phyloP scores from a whole-genome alignment of 2,329 filamentous ascomycete species.

The Trichoderma gracile region DNA sequence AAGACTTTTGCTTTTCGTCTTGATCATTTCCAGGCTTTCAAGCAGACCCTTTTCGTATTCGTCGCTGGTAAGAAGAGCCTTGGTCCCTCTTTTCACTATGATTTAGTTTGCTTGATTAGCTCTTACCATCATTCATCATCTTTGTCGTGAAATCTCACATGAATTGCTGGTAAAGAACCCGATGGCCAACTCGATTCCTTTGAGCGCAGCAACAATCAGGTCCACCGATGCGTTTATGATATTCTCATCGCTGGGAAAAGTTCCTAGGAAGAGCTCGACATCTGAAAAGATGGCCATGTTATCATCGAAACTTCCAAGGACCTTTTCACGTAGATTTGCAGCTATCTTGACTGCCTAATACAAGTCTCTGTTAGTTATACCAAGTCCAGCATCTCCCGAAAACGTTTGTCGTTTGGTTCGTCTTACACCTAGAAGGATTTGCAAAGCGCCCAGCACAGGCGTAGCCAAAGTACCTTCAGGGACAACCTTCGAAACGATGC shows the following conservation, averaged over 20 bases:
- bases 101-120: no score
- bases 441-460: background rate
- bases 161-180: constrained; percentile 10
- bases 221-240: constrained; percentile 5
- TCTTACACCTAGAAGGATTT: constrained; percentile 3
- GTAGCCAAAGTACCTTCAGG: background rate
- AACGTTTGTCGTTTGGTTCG: background rate
- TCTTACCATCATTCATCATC: no score
- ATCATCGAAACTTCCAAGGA: background rate
- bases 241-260: constrained; percentile 1
- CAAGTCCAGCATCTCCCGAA: no score
- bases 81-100: background rate
- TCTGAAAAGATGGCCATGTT: background rate
- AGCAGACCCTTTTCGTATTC: background rate
- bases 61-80: background rate
- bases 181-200: background rate
- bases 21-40: background rate
- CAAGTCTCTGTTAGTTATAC: background rate
- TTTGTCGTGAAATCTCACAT: background rate
- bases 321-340: background rate
- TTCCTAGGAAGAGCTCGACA: constrained; percentile 5
- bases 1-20: background rate
- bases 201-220: background rate
- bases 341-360: constrained; percentile 1
- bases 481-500: background rate